Base-by-base conservation (phyloP, 106 monocot genomes). In the Gastrodia elata region DNA sequence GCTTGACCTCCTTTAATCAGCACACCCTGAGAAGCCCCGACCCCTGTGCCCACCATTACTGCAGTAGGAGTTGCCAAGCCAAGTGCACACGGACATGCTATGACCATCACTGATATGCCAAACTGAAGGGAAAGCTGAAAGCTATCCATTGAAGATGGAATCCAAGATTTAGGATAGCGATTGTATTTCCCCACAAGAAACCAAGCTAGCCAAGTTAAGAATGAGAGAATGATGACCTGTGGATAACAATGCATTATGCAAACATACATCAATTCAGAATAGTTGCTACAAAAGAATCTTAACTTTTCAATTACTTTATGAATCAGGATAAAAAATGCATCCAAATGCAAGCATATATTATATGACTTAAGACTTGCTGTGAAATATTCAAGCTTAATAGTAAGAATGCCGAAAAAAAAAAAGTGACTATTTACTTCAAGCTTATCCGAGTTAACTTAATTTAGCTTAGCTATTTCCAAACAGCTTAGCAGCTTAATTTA, bases 31-130 rank as follows among this genome's bases (percentile, higher is more conserved):
- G 91, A 87, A 83, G 94, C 94, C 68, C 94, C 94, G 34, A 94
- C 94, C 38, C 94, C 94, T 39, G 94, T 94, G 43, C 90, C 94
- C 83, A 94, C 94, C 94, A 94, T 94, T 59, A 94, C 94, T 38
- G 94, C 94, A 48, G 94, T 94, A 16, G 94, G 94, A 74, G 94
- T 94, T 73, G 94, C 94, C 14, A 94, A 76, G 39, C 91, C 94
- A 77, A 94, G 88, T 37, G 94, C 91, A 80, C 91, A 94, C 40
- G 94, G 94, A 73, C 94, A 94, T 8, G 94, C 94, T 77, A 94
- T 89, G 22, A 94, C 94, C 94, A 94, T 84, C 28, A 88, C 88
- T 33, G 91, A 86, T 77, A 94, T 91, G 2, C 94, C 94, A 80
- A 94, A 94, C 70, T 94, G 94, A 70, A 94, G 91, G 61, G 94